phyloP scores from a whole-genome alignment of 23 red algal genomes.

The Cyanidium caldarium region DNA sequence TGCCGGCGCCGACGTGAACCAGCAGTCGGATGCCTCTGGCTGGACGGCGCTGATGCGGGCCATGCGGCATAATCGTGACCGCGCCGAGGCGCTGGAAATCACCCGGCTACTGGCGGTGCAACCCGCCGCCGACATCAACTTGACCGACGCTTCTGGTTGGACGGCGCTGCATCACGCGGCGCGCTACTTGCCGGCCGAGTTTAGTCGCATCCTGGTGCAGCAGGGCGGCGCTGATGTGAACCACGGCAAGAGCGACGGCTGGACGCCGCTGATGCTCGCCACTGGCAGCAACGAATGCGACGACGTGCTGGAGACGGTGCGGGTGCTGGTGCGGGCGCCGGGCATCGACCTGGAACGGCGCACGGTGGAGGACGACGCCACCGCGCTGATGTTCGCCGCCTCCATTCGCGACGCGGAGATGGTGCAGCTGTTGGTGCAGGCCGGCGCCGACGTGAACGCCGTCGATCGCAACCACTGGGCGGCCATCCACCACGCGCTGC shows the following conservation, averaged over 20 bases:
- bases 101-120: neutral
- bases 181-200: neutral
- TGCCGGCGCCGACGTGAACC: neutral
- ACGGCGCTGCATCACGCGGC: slow-evolving; percentile 2
- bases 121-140: neutral
- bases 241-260: slow-evolving; percentile 4
- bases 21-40: neutral
- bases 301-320: neutral
- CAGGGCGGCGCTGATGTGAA: slow-evolving; percentile 1
- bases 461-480: neutral
- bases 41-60: slow-evolving; percentile 5
- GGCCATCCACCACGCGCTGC: neutral
- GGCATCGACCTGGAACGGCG: neutral
- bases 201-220: neutral
- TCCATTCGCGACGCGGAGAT: neutral
- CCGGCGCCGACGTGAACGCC: neutral
- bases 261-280: slow-evolving; percentile 2
- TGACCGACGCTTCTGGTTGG: neutral
- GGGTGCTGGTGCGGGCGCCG: neutral
- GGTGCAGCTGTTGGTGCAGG: neutral
- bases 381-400: neutral
- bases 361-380: neutral
- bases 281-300: neutral
- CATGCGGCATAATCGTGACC: neutral
- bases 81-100: neutral